Evolutionary conservation across 192 early-diverging fungal genomes (phyloP).

Genomic region (Coemansia sp.): DNA sequence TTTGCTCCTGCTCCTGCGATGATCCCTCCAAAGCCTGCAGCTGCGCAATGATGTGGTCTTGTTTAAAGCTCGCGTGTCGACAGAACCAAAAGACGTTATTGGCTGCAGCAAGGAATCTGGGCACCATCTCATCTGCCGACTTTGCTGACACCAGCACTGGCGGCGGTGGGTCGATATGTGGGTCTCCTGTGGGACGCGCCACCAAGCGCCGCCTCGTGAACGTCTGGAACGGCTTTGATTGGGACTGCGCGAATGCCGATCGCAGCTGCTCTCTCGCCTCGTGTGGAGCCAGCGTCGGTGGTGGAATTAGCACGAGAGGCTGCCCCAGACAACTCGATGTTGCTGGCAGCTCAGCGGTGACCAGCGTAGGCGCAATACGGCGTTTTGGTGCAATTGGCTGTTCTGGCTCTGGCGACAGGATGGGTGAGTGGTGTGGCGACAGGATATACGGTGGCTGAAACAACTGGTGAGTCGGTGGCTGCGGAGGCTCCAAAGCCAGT

Average conservation of each 20-base stretch:
- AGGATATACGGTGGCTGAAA: neutral
- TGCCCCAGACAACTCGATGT: neutral
- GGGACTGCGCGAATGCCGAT: neutral
- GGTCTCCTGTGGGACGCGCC: neutral
- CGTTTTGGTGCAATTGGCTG: neutral
- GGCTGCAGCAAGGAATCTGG: neutral
- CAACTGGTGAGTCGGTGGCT: neutral
- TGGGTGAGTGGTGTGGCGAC: neutral
- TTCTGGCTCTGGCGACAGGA: neutral
- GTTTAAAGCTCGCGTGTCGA: constrained; percentile 3
- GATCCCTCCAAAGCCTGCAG: neutral
- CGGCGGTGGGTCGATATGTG: neutral
- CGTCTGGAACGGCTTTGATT: neutral
- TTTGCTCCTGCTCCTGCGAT: constrained; percentile 3
- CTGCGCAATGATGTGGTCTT: neutral
- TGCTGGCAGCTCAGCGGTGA: constrained; percentile 9
- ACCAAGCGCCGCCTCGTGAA: neutral
- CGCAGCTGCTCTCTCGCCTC: neutral
- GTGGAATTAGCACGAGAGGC: neutral
- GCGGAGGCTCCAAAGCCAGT: neutral
- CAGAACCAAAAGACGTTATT: constrained; percentile 22
- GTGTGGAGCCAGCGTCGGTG: neutral
- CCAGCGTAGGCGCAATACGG: constrained; percentile 16
- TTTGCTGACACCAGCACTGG: neutral
- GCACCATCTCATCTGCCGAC: neutral